Base-by-base conservation (phyloP, 345 rosid species). In the Pugionium cornutum region DNA sequence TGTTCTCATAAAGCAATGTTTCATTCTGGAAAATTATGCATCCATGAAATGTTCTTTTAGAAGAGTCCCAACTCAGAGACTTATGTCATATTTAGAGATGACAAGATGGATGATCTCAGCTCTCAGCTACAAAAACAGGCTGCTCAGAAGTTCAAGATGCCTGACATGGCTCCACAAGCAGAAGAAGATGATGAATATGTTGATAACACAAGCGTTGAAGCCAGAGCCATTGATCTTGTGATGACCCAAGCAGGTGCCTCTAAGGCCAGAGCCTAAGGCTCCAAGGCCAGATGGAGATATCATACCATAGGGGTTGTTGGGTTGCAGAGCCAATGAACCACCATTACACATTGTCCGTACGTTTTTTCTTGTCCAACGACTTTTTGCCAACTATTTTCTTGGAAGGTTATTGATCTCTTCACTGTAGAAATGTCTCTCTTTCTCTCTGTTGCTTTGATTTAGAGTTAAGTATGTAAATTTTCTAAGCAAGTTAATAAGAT, bases 61-160 rank as follows among this genome's bases (percentile, higher is more conserved):
- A 90, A 90, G 78, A 85, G 92, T 76, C 88, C 92, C 2, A 82
- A 84, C 68, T 77, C 91, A 0, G 95, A 87, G 56, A 87, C 87
- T 11, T 89, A 85, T 43, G 75, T 87, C 71, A 80, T 85, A 62
- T 89, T 85, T 28, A 90, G 92, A 9, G 91, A 87, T 76, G 92
- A 92, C 32, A 87, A 85, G 86, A 83, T 87, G n/a, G 90, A 90
- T 70, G 90, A 87, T 61, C 62, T 87, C 78, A 87, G 95, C 83
- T 83, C 97, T 31, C 92, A 90, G 85, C 80, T 90, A 70, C 95
- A 86, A 72, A 78, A 84, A 7, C 89, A 87, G 60, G 95, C 95
- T 69, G 92, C 97, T 35, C 89, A 85, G 77, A 90, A 83, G 76
- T 86, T 86, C 77, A 81, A 86, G 81, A 78, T 84, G 86, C 92